Evolutionary conservation across 2,329 filamentous ascomycete genomes (phyloP).

Genomic region (Phialophora macrospora): DNA sequence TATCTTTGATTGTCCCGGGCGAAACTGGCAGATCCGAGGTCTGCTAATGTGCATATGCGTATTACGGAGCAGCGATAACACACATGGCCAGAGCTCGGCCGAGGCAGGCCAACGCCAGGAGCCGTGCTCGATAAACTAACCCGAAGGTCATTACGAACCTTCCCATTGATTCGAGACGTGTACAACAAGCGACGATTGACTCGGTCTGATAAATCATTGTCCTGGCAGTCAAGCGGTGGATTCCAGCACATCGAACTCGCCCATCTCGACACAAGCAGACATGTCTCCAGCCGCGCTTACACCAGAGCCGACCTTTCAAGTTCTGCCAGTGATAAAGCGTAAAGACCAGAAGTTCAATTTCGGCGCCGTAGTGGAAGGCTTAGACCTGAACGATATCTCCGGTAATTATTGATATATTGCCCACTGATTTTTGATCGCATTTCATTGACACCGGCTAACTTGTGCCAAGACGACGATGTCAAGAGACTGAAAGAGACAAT

Average conservation of each 20-base stretch:
- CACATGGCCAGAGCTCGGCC: constrained; percentile 14
- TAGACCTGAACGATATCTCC: constrained; percentile 48
- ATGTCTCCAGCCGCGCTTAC: constrained; percentile 31
- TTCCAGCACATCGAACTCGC: background rate
- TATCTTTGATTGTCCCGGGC: no score
- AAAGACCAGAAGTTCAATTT: constrained; percentile 42
- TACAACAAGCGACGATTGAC: no score
- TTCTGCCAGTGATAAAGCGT: constrained; percentile 18
- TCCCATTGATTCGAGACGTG: no score
- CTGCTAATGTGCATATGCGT: no score
- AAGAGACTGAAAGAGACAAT: constrained; percentile 47
- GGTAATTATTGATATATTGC: constrained; percentile 13
- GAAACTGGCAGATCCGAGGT: no score
- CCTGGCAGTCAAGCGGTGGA: no score
- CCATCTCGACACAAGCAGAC: background rate
- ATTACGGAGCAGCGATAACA: no score
- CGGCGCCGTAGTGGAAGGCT: constrained; percentile 46
- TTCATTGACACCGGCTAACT: constrained; percentile 2
- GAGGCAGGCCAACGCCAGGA: background rate
- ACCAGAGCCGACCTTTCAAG: constrained; percentile 28
- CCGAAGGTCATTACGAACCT: no score
- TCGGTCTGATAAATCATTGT: no score
- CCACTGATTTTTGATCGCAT: background rate
- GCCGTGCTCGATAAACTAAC: no score
- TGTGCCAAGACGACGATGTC: constrained; percentile 45